phyloP scores from a whole-genome alignment of 257 asterid species.

The Solanum rostratum region DNA sequence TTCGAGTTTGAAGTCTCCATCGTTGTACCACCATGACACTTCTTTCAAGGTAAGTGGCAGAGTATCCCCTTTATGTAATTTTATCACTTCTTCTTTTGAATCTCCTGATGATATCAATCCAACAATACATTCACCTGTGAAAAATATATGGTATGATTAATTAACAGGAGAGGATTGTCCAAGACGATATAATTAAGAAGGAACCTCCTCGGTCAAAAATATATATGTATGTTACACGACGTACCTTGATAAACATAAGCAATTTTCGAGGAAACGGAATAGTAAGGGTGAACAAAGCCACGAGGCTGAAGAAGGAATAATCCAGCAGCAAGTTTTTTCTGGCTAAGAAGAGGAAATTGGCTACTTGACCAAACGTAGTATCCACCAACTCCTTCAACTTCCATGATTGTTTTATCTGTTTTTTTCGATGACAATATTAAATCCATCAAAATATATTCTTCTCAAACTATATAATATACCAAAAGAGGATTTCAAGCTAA shows the following conservation, averaged over 20 bases:
- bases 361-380: constrained; percentile 32
- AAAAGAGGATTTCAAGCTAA: background rate
- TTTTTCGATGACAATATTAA: constrained; percentile 15
- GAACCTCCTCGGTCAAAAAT: too few species aligned
- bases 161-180: background rate
- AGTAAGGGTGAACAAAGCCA: constrained; percentile 40
- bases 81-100: constrained; percentile 1
- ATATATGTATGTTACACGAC: background rate
- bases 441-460: constrained; percentile 11
- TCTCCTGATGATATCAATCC: constrained; percentile 1
- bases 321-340: constrained; percentile 26
- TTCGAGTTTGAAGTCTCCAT: background rate
- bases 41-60: background rate
- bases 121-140: background rate
- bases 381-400: too few species aligned
- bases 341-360: constrained; percentile 8
- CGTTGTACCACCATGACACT: constrained; percentile 12
- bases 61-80: background rate
- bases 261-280: constrained; percentile 23
- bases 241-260: constrained; percentile 34
- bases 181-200: too few species aligned
- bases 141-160: too few species aligned
- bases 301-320: constrained; percentile 23
- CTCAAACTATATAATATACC: background rate
- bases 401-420: constrained; percentile 17